Percentiles rank a stretch among this genome's conserved stretches.
These are phyloP conservation scores for Ogataea saltuana DNA, from an alignment of 805 yeast species.

Conservation along the genomic window DNA sequence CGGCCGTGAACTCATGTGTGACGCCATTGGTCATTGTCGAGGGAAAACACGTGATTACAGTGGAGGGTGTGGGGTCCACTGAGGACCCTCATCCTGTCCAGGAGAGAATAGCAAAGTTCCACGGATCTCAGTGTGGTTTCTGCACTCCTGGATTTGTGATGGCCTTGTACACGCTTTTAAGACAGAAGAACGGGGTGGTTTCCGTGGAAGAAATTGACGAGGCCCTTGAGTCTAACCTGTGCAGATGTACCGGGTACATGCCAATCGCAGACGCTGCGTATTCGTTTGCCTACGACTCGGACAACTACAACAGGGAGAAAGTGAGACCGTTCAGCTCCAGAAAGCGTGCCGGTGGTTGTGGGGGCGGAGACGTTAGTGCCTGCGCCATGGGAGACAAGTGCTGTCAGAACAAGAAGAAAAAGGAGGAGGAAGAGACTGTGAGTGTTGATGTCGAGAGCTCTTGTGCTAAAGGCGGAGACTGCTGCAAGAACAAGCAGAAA, in stretches of 20 bases:
- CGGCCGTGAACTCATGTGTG: conserved; percentile 48
- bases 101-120: conserved; percentile 48
- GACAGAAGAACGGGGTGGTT: conserved; percentile 39
- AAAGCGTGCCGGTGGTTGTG: conserved; percentile 9
- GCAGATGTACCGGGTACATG: conserved; percentile 52
- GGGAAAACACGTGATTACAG: conserved; percentile 48
- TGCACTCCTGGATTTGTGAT: conserved; percentile 54
- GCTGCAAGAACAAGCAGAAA: conserved; percentile 21
- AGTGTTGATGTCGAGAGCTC: conserved; percentile 13
- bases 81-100: conserved; percentile 48
- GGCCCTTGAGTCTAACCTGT: conserved; percentile 48
- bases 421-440: conserved; percentile 8
- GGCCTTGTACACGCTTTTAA: conserved; percentile 44
- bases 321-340: conserved; percentile 22
- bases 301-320: conserved; percentile 31
- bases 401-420: conserved; percentile 33
- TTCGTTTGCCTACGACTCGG: conserved; percentile 41
- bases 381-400: conserved; percentile 40
- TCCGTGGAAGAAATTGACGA: conserved; percentile 42
- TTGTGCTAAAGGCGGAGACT: conserved; percentile 24
- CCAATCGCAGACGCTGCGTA: conserved; percentile 50
- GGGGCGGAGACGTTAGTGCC: conserved; percentile 6
- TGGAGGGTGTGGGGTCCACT: conserved; percentile 47
- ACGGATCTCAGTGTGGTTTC: conserved; percentile 53
- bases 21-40: conserved; percentile 47